phyloP scores from a whole-genome alignment of 306 rosid species.

The Sesbania bispinosa region DNA sequence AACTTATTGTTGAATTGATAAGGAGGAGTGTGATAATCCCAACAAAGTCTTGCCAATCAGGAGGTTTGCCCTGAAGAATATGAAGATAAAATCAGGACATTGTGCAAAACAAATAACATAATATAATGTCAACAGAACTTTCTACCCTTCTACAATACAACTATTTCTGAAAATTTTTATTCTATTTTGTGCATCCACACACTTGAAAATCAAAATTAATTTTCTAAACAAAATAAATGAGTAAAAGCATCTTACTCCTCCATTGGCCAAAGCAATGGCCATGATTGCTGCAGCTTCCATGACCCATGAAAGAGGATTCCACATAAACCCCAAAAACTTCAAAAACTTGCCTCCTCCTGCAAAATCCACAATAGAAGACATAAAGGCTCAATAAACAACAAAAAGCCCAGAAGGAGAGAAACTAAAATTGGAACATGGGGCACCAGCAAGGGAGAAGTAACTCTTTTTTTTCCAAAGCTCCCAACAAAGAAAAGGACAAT shows the following conservation, averaged over 20 bases:
- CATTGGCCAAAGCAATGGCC: constrained; percentile 88
- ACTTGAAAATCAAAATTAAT: background rate
- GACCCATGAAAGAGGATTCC: constrained; percentile 96
- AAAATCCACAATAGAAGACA: background rate
- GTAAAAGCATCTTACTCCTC: constrained; percentile 51
- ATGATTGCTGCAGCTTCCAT: constrained; percentile 95
- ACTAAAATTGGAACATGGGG: too few species aligned
- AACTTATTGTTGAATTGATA: constrained; percentile 82
- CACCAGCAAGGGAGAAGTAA: too few species aligned
- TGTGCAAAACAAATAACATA: background rate
- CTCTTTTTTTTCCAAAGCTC: constrained; percentile 6
- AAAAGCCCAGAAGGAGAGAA: too few species aligned
- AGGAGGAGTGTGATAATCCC: constrained; percentile 64
- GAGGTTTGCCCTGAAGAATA: constrained; percentile 64
- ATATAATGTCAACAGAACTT: background rate
- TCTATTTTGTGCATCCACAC: background rate
- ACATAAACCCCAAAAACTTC: constrained; percentile 86
- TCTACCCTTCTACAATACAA: background rate
- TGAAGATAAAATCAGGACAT: background rate
- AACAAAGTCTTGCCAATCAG: constrained; percentile 87
- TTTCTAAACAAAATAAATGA: background rate
- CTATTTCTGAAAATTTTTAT: background rate
- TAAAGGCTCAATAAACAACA: background rate
- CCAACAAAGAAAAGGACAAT: background rate
- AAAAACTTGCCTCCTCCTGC: constrained; percentile 76